These are phyloP conservation scores for Xerocomellus chrysenteron DNA, from an alignment of 768 basidiomycete genomes.

Conservation along the genomic window DNA sequence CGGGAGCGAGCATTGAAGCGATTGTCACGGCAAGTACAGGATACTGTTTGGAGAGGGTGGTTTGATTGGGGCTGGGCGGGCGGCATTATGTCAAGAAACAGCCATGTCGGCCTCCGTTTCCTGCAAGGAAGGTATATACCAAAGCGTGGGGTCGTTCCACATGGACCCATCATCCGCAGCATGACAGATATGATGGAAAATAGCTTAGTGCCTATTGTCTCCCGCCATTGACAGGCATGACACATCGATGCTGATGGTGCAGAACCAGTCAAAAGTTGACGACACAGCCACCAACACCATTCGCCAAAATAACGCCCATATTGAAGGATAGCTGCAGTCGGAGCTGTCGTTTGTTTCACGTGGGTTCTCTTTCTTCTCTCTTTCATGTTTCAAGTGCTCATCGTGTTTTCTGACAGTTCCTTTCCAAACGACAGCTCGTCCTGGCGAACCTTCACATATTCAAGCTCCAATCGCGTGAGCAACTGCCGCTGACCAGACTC, in stretches of 20 bases:
- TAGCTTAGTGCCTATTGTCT: not conserved
- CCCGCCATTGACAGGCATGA: too few relatives aligned
- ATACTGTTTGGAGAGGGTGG: too few relatives aligned
- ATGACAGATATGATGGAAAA: not conserved
- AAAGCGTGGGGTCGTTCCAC: too few relatives aligned
- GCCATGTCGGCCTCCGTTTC: not conserved
- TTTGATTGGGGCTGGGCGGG: not conserved
- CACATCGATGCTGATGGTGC: too few relatives aligned
- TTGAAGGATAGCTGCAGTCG: slow-evolving; percentile 19
- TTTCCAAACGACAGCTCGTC: slow-evolving; percentile 28
- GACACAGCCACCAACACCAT: slow-evolving; percentile 12
- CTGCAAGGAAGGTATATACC: too few relatives aligned
- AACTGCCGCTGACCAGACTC: slow-evolving; percentile 44
- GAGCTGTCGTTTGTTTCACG: slow-evolving; percentile 25
- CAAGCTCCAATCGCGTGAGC: slow-evolving; percentile 30
- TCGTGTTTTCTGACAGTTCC: slow-evolving; percentile 4
- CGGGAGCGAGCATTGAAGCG: not conserved
- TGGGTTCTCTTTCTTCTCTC: not conserved
- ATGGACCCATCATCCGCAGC: too few relatives aligned
- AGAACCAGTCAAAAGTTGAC: too few relatives aligned
- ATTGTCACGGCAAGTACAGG: not conserved
- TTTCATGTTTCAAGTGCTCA: not conserved
- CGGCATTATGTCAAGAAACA: not conserved
- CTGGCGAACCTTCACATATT: slow-evolving; percentile 30
- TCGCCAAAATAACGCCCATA: slow-evolving; percentile 19